A percentile compares a stretch with the other conserved stretches of the same genome.
These are phyloP conservation scores for Lophium mytilinum DNA, from an alignment of 495 filamentous ascomycete genomes.

Conservation along the genomic window DNA sequence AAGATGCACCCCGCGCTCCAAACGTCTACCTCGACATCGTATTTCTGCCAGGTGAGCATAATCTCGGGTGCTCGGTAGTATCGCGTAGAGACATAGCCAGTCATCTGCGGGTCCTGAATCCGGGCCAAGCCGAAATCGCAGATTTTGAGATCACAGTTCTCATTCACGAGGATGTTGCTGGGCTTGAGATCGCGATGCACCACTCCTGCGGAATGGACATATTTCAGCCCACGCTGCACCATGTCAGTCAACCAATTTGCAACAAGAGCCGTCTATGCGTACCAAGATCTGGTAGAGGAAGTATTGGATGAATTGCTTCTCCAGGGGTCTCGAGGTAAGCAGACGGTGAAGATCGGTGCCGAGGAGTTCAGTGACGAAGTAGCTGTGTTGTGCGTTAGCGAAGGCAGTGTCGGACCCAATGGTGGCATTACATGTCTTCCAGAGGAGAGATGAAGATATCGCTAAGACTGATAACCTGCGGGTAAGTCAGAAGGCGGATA, in stretches of 20 bases:
- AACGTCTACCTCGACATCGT: conserved; percentile 98
- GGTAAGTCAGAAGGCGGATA: not conserved
- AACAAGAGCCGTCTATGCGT: conserved; percentile 25
- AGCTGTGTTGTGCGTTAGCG: conserved; percentile 45
- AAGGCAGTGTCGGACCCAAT: conserved; percentile 22
- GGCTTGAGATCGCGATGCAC: conserved; percentile 97
- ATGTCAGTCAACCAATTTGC: not conserved
- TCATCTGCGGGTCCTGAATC: conserved; percentile 99
- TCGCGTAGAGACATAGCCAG: conserved; percentile 94
- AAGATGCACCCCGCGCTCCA: conserved; percentile 99
- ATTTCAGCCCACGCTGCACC: conserved; percentile 87
- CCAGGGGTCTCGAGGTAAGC: conserved; percentile 87
- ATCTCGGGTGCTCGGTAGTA: conserved; percentile 99
- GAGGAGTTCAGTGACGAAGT: conserved; percentile 95
- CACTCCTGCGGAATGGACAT: conserved; percentile 96
- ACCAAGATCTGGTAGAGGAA: conserved; percentile 98
- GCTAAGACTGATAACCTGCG: conserved; percentile 90
- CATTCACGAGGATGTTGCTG: conserved; percentile 97
- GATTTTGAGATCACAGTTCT: conserved; percentile 98
- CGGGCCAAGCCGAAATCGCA: conserved; percentile 97
- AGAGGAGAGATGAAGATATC: conserved; percentile 99
- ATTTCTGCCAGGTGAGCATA: conserved; percentile 99
- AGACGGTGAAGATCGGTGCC: conserved; percentile 95
- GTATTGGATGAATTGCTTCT: conserved; percentile 99
- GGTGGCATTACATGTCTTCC: conserved; percentile 74